Conservation (phyloP, 768 basidiomycete genomes). For the Suillus subluteus region DNA sequence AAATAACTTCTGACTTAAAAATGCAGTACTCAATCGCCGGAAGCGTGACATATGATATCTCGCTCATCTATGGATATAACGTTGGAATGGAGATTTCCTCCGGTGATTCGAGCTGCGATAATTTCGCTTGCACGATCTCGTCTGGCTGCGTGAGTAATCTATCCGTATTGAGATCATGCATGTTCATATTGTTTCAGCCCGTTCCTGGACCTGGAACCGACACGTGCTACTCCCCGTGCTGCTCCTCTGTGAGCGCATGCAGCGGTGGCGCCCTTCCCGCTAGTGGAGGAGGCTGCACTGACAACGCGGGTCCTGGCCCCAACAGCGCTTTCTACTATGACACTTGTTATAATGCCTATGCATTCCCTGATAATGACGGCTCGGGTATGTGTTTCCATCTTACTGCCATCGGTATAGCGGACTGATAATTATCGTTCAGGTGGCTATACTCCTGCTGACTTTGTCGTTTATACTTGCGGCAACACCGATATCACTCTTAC, state of each 20-base stretch:
- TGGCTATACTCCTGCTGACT: constrained; percentile 31
- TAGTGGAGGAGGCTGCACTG: constrained; percentile 30
- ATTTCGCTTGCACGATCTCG: constrained; percentile 33
- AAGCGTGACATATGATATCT: constrained; percentile 36
- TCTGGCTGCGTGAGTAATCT: constrained; percentile 33
- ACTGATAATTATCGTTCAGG: constrained; percentile 14
- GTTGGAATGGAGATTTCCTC: constrained; percentile 40
- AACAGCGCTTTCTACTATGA: constrained; percentile 33
- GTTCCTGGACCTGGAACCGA: constrained; percentile 28
- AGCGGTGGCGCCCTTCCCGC: constrained; percentile 31
- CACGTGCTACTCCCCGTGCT: constrained; percentile 35
- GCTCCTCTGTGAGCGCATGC: constrained; percentile 32
- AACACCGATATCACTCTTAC: constrained; percentile 34
- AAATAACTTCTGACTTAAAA: background rate
- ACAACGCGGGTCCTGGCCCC: constrained; percentile 33
- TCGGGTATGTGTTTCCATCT: constrained; percentile 20
- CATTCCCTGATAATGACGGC: constrained; percentile 38
- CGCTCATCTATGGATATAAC: constrained; percentile 38
- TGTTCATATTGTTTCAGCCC: constrained; percentile 24
- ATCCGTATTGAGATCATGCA: background rate
- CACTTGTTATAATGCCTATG: constrained; percentile 34
- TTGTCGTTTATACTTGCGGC: constrained; percentile 32
- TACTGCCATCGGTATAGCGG: background rate
- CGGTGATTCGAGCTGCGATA: constrained; percentile 26
- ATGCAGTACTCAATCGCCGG: constrained; percentile 28